These are phyloP conservation scores for Alternaria brassicae DNA, from an alignment of 2,329 filamentous ascomycete genomes.

Conservation along the genomic window DNA sequence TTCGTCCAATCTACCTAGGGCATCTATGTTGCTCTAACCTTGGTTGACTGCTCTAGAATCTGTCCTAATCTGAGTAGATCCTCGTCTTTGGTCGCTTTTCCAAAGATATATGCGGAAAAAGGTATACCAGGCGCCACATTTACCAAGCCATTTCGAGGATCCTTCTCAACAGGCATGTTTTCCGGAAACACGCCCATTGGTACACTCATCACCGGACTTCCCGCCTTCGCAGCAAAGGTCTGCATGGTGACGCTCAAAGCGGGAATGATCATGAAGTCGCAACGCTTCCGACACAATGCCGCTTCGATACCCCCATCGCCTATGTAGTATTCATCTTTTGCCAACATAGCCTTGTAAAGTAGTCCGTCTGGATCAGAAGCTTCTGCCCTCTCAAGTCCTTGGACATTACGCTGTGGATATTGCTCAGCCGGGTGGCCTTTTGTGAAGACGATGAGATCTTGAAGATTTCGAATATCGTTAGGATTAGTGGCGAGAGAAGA, in stretches of 20 bases:
- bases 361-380: constrained; percentile 55
- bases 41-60: constrained; percentile 7
- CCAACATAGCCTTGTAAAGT: constrained; percentile 62
- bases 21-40: background rate
- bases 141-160: constrained; percentile 55
- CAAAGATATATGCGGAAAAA: constrained; percentile 37
- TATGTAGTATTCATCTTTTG: constrained; percentile 58
- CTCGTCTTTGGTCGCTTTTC: constrained; percentile 8
- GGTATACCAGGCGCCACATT: constrained; percentile 59
- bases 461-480: constrained; percentile 58
- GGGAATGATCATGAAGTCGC: constrained; percentile 67
- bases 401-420: constrained; percentile 64
- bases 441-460: constrained; percentile 62
- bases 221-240: constrained; percentile 39
- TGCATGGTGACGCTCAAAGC: constrained; percentile 58
- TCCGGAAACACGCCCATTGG: constrained; percentile 63
- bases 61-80: constrained; percentile 13
- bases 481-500: constrained; percentile 62
- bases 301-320: constrained; percentile 65
- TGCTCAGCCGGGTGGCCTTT: constrained; percentile 59
- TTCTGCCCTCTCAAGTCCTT: constrained; percentile 15
- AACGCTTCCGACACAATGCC: constrained; percentile 59
- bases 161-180: constrained; percentile 53
- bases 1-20: constrained; percentile 4
- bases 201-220: constrained; percentile 65